Evolutionary conservation across 306 rosid species (phyloP), one percentile per base, ranked within the genome.

Genomic region (Vigna reflexopilosa): DNA sequence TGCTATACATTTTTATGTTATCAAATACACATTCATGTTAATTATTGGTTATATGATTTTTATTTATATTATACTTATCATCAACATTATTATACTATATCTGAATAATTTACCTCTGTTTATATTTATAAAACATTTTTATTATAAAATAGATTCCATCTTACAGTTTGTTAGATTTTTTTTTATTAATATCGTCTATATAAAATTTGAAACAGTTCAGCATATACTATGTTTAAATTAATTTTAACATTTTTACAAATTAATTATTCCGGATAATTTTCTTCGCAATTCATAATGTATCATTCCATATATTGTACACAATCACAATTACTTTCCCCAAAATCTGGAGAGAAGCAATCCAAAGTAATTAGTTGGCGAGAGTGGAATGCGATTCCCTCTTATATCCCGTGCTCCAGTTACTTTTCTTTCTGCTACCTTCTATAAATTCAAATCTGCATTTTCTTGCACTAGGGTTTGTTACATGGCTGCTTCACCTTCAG

Each of bases 401-500:
- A 69, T 50, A 65, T 61, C 65, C 15, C 32, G 14, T 69, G n/a
- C 69, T 64, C 48, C 62, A n/a, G 2, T 28, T 49, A 32, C 42
- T 19, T 49, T 67, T 51, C 73, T 80, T 54, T 45, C 75, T 13
- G 44, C 72, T 47, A 30, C 85, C 34, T 69, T 28, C 1, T 71
- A 24, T 9, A 51, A 79, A 44, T 80, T 84, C 79, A 75, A 80
- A 50, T 63, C 38, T 19, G 2, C 83, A 38, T 64, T 7, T 12
- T 14, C 50, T 57, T 56, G 38, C 36, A 56, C 69, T 66, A 80
- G 85, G 67, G 44, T 56, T 58, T 77, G 6, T 47, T 82, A 72
- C 34, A 62, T 62, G 68, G 68, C 68, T 14, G 47, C 68, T 62
- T 38, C 88, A 20, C 49, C 80, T 10, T 15, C 89, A 28, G 56